Evolutionary conservation across 2,329 filamentous ascomycete species (phyloP), one percentile per base, ranked within the genome.

Genomic region (Simplicillium sp.): DNA sequence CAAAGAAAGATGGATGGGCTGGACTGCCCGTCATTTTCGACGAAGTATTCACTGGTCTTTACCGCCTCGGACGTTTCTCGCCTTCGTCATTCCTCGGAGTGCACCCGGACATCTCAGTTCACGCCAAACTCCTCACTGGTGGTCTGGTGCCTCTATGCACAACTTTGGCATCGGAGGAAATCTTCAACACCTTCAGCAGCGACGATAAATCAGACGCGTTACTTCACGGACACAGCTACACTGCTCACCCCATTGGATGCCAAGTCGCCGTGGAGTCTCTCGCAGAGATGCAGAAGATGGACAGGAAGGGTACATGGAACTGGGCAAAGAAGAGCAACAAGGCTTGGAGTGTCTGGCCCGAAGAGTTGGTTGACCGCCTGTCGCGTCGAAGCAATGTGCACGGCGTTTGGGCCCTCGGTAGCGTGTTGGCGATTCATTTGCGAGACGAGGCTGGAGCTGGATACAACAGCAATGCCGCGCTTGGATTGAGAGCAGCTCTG

Each of bases 201-300:
- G 67, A 75, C 1, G 79, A 87, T 37, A 94, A 92, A 62, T 78
- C 75, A 1, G 84, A 90, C 49, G 87, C 87, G 0, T 61, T 94
- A 5, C 65, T 94, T 3, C 87, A 94, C 50, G 87, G 87, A 0
- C 87, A 94, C 56, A 90, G 84, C 57, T 94, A 94, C 60, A 94
- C 87, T 0, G 87, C 87, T 0, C 86, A 94, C 57, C 73, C 87
- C 0, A 74, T 92, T 2, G 87, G 87, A 1, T 94, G 86, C 50
- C 76, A 82, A 35, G 84, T 94, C 0, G 87, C 83, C 0, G 67
- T 82, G n/a, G 75, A 77, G 38, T 80, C 78, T 1, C 56, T 94
- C 8, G 56, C 60, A 8, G 68, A 69, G 32, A 75, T 90, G 70
- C 57, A 66, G 35, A 52, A 60, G 1, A 73, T 87, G 66, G 77